Conservation (phyloP, 2,329 filamentous ascomycete species). For the Botrytis tulipae region DNA sequence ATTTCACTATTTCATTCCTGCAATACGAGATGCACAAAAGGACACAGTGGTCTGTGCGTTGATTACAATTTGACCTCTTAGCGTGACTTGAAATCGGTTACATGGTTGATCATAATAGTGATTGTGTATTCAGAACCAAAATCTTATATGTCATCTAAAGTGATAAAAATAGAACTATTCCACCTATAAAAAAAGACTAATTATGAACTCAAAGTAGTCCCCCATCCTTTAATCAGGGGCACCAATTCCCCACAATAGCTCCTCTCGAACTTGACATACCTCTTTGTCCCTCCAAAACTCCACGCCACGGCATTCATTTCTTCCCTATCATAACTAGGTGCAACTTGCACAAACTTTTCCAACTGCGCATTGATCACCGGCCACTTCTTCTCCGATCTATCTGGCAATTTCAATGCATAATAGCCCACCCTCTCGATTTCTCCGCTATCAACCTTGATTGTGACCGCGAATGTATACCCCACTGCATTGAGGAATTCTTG, state of each 20-base stretch:
- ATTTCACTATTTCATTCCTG: neutral
- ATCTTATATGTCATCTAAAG: neutral
- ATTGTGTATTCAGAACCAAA: neutral
- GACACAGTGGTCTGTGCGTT: neutral
- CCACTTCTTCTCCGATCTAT: neutral
- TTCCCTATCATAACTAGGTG: slow-evolving; percentile 13
- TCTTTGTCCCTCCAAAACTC: slow-evolving; percentile 16
- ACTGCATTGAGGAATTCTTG: neutral
- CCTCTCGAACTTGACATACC: slow-evolving; percentile 19
- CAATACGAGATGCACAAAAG: neutral
- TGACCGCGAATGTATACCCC: slow-evolving; percentile 19
- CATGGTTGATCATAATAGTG: neutral
- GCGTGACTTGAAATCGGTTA: neutral
- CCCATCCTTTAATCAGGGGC: slow-evolving; percentile 10
- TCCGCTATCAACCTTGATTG: slow-evolving; percentile 9
- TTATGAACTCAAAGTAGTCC: slow-evolving; percentile 8
- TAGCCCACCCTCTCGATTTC: slow-evolving; percentile 17
- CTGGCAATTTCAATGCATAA: slow-evolving; percentile 19
- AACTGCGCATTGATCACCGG: neutral
- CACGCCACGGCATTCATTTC: slow-evolving; percentile 18
- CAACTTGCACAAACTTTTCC: slow-evolving; percentile 1
- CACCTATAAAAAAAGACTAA: neutral
- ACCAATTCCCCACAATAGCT: slow-evolving; percentile 19
- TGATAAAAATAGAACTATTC: neutral
- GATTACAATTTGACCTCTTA: neutral